Percentiles rank a stretch among this genome's conserved stretches.
phyloP scores from a whole-genome alignment of 2,329 filamentous ascomycete species.

The Talaromyces sp. region DNA sequence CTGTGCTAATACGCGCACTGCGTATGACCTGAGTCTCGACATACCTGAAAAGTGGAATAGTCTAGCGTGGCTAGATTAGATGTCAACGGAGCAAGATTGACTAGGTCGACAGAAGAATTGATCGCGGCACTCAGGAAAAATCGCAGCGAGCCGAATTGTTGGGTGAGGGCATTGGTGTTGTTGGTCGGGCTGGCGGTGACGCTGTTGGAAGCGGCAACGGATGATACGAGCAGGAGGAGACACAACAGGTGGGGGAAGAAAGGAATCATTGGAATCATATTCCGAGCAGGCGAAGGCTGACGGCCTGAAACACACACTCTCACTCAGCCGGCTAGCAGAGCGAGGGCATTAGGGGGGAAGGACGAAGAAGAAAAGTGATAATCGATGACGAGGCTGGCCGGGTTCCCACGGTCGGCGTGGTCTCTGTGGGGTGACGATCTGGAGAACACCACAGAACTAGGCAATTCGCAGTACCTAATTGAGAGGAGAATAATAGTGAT shows the following conservation, averaged over 20 bases:
- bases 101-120: neutral
- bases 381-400: neutral
- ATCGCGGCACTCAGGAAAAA: neutral
- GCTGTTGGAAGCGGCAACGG: neutral
- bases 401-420: neutral
- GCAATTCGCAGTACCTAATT: no score
- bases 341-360: neutral
- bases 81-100: conserved; percentile 11
- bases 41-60: conserved; percentile 6
- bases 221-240: neutral
- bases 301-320: neutral
- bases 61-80: neutral
- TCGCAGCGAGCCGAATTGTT: conserved; percentile 1
- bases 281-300: neutral
- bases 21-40: neutral
- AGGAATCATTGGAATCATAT: neutral
- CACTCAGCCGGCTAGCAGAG: neutral
- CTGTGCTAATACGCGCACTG: neutral
- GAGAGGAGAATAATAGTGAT: no score
- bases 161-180: conserved; percentile 9
- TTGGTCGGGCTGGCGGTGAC: conserved; percentile 14
- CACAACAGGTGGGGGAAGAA: neutral
- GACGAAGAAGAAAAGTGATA: neutral
- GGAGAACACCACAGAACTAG: neutral
- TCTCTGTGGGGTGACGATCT: neutral